A percentile compares a stretch with the other conserved stretches of the same genome.
Conservation (phyloP, 495 filamentous ascomycete species). For the Apiosordaria backusii region DNA sequence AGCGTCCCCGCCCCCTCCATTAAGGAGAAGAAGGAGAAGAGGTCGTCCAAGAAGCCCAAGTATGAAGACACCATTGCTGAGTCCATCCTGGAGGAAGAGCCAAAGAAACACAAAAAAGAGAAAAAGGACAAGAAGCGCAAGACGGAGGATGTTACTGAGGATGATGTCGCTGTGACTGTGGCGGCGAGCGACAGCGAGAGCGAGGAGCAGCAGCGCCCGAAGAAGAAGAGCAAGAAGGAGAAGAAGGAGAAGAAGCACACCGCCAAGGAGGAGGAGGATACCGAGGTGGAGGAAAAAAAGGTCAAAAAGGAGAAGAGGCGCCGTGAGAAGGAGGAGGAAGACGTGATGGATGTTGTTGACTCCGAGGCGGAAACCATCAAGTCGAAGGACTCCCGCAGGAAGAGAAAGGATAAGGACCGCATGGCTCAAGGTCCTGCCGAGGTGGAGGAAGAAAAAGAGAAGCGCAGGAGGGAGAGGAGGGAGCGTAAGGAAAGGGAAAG, state of each 20-base stretch:
- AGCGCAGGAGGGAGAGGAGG: slow-evolving; percentile 11
- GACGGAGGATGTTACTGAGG: slow-evolving; percentile 19
- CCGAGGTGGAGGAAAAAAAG: slow-evolving; percentile 23
- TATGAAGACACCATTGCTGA: neutral
- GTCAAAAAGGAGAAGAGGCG: slow-evolving; percentile 18
- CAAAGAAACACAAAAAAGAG: slow-evolving; percentile 19
- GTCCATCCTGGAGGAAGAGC: neutral
- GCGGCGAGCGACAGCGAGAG: slow-evolving; percentile 15
- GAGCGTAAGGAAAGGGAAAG: slow-evolving; percentile 6
- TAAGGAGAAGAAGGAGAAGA: slow-evolving; percentile 29
- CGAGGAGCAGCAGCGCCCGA: slow-evolving; percentile 24
- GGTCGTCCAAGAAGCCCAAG: slow-evolving; percentile 10
- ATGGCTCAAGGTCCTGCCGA: slow-evolving; percentile 11
- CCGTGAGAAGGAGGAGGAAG: slow-evolving; percentile 14
- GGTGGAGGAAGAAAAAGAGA: slow-evolving; percentile 11
- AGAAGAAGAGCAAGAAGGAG: slow-evolving; percentile 34
- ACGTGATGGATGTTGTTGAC: slow-evolving; percentile 6
- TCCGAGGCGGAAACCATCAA: slow-evolving; percentile 11
- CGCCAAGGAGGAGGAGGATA: slow-evolving; percentile 31
- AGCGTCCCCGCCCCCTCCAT: neutral
- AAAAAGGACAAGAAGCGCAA: slow-evolving; percentile 24
- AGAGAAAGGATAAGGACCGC: slow-evolving; percentile 3
- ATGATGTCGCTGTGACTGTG: slow-evolving; percentile 8
- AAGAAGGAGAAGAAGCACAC: slow-evolving; percentile 29
- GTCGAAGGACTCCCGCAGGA: slow-evolving; percentile 8